These are phyloP conservation scores for Pythium coloratum DNA, from an alignment of 352 stramenopile species.

Conservation along the genomic window DNA sequence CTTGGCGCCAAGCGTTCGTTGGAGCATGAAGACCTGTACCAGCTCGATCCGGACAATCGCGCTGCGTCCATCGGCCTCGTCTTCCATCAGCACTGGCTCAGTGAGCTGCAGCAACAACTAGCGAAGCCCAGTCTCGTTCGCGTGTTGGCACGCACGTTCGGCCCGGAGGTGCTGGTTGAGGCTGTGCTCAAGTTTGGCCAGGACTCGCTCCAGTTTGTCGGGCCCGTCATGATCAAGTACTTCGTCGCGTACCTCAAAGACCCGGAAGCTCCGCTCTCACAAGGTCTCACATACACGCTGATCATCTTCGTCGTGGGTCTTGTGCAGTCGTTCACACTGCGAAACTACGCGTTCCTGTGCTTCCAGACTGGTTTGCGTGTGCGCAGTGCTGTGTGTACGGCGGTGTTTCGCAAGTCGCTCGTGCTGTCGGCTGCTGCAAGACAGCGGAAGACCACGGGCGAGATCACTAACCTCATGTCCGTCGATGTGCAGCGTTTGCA, in stretches of 20 bases:
- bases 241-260: slow-evolving; percentile 75
- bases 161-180: background rate
- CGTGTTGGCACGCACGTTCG: background rate
- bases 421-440: background rate
- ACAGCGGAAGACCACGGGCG: slow-evolving; percentile 1
- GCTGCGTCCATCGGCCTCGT: slow-evolving; percentile 36
- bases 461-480: slow-evolving; percentile 3
- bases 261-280: slow-evolving; percentile 42
- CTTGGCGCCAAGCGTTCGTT: slow-evolving; percentile 51
- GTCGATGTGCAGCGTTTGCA: background rate
- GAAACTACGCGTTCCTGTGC: slow-evolving; percentile 82
- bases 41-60: slow-evolving; percentile 71
- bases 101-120: background rate
- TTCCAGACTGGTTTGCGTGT: slow-evolving; percentile 72
- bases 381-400: slow-evolving; percentile 58
- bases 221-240: slow-evolving; percentile 73
- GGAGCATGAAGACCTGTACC: slow-evolving; percentile 77
- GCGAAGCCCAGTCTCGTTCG: background rate
- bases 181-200: slow-evolving; percentile 71
- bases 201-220: slow-evolving; percentile 81
- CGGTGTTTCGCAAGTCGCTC: slow-evolving; percentile 25
- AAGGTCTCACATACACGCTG: slow-evolving; percentile 53
- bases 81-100: slow-evolving; percentile 47
- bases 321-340: slow-evolving; percentile 66
- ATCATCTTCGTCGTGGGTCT: slow-evolving; percentile 66